Conservation (phyloP, 2,329 filamentous ascomycete genomes). For the Colletotrichum endophyticum region DNA sequence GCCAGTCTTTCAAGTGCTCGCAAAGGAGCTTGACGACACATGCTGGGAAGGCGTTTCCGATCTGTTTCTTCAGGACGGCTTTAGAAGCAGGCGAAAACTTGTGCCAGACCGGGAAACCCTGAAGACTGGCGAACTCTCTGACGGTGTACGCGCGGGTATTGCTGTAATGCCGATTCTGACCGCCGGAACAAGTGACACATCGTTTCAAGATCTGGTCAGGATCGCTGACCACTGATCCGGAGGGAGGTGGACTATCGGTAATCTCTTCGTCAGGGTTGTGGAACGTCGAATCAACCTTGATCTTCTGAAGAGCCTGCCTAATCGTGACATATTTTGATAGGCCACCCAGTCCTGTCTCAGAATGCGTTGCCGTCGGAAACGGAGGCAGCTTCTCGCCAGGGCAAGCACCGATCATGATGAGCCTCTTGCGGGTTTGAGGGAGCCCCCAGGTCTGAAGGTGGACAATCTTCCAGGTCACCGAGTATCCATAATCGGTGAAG, state of each 20-base stretch:
- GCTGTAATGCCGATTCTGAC: constrained; percentile 67
- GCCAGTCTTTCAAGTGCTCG: constrained; percentile 49
- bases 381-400: constrained; percentile 73
- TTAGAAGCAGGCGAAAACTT: constrained; percentile 51
- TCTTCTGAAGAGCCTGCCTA: constrained; percentile 40
- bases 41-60: constrained; percentile 82
- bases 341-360: constrained; percentile 34
- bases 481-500: constrained; percentile 71
- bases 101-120: constrained; percentile 71
- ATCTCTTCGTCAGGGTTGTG: constrained; percentile 38
- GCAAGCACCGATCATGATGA: constrained; percentile 64
- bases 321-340: constrained; percentile 49
- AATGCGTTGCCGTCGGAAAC: constrained; percentile 69
- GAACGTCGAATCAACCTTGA: constrained; percentile 34
- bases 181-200: constrained; percentile 70
- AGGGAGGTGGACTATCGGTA: constrained; percentile 30
- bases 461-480: constrained; percentile 70
- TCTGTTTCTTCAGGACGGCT: constrained; percentile 60
- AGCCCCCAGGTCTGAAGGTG: constrained; percentile 55
- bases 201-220: constrained; percentile 51
- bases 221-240: constrained; percentile 37
- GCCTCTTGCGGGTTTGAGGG: constrained; percentile 52
- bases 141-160: constrained; percentile 68
- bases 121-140: constrained; percentile 71
- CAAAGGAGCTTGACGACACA: constrained; percentile 56